Base-by-base conservation (phyloP, 2,329 filamentous ascomycete genomes). In the Myriosclerotinia curreyana region DNA sequence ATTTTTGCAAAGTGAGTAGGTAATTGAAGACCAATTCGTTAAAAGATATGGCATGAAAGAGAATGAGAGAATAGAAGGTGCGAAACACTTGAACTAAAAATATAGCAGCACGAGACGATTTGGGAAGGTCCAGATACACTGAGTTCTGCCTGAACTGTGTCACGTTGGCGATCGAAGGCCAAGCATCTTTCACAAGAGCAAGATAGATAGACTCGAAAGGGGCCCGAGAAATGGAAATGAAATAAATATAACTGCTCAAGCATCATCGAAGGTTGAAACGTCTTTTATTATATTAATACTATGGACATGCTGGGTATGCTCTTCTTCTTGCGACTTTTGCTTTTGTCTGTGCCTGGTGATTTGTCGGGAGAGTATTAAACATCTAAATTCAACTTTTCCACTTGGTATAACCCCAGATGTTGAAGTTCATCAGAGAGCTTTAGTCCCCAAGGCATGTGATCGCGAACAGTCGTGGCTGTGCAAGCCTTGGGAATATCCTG, bases 241-340 rank as follows among this genome's bases (percentile, higher is more conserved):
- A 58, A 34, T 31, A 15, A 44, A 34, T 31, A 22, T 20, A 20
- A 22, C 11, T 17, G 15, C 4, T 25, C 9, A 55, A 7, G 42
- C 9, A 36, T 48, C 8, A 36, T 17, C 12, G 2, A 36, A 36
- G 44, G 5, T 48, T 48, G 42, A 14, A 11, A 48, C 20, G 25
- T 22, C 9, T 58, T 36, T 36, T 59, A 25, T 59, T 59, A 48
- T 48, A 36, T 34, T 58, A 20, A 14, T 58, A 58, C 42, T 36
- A 59, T 48, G 42, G 28, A 59, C 48, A 36, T 38, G 14, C 9
- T 20, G 42, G 28, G 48, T 59, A 36, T 48, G 14, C 9, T 25
- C 11, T 6, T 14, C 31, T n/a, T 59, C 20, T 22, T 36, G 34
- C 5, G 11, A 25, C 12, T 59, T 22, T 5, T 42, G 36, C 28